Percentiles rank a stretch among this genome's conserved stretches.
phyloP scores from a whole-genome alignment of 1,284 basidiomycete species.

The Sphagnurus paluster region DNA sequence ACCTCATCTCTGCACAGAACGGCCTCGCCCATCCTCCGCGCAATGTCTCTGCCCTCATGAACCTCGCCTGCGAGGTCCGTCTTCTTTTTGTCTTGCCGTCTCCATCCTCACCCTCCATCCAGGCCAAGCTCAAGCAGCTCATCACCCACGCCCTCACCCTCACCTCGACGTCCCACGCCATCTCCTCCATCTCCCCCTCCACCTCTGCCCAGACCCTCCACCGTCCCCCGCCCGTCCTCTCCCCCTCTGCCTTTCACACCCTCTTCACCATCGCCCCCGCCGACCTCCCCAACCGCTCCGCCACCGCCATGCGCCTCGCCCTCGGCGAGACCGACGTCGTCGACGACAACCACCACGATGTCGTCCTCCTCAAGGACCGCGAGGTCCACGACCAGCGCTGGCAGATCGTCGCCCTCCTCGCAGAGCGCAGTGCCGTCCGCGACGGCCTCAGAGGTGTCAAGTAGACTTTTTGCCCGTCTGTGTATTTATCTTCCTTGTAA shows the following conservation, averaged over 20 bases:
- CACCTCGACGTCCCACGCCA: conserved; percentile 72
- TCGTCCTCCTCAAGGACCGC: conserved; percentile 57
- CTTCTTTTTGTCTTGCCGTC: background rate
- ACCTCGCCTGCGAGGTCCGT: conserved; percentile 73
- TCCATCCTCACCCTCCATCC: background rate
- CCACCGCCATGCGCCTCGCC: conserved; percentile 68
- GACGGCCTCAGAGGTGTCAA: conserved; percentile 47
- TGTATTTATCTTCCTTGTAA: too few species aligned
- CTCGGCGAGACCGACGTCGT: conserved; percentile 53
- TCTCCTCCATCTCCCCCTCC: conserved; percentile 74
- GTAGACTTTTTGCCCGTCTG: too few species aligned
- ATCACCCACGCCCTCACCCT: conserved; percentile 76
- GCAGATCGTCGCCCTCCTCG: conserved; percentile 75
- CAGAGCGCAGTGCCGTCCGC: conserved; percentile 70
- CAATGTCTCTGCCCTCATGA: conserved; percentile 65
- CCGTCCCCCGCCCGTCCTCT: conserved; percentile 50
- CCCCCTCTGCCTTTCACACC: conserved; percentile 69
- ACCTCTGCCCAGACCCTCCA: conserved; percentile 38
- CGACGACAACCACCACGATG: conserved; percentile 51
- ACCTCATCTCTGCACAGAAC: conserved; percentile 78
- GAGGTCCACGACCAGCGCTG: conserved; percentile 68
- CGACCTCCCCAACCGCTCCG: conserved; percentile 74
- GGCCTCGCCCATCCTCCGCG: conserved; percentile 61
- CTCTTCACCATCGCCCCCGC: conserved; percentile 76
- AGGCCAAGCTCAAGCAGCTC: conserved; percentile 82